Percentiles rank a stretch among this genome's conserved stretches.
These are phyloP conservation scores for Hyaloperonospora arabidopsidis DNA, from an alignment of 352 stramenopile species.

Conservation along the genomic window DNA sequence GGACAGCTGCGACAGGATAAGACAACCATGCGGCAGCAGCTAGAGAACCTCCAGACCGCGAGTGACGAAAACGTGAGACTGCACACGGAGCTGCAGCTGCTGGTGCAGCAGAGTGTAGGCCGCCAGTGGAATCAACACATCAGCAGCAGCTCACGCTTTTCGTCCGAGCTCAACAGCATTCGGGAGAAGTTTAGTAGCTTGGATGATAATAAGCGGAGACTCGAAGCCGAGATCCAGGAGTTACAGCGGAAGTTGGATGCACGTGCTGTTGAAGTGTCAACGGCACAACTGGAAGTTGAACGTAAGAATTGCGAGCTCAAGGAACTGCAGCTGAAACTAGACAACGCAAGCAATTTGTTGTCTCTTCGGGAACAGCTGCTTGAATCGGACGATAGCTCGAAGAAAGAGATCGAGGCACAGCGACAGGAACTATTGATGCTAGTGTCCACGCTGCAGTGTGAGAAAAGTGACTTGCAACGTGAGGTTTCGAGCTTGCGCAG, in stretches of 20 bases:
- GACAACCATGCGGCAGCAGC: constrained; percentile 11
- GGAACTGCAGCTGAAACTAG: constrained; percentile 46
- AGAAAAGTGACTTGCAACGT: constrained; percentile 31
- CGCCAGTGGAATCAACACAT: constrained; percentile 6
- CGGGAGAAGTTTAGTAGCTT: constrained; percentile 27
- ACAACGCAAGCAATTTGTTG: constrained; percentile 33
- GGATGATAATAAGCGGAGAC: constrained; percentile 25
- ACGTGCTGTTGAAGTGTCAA: constrained; percentile 14
- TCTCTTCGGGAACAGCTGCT: constrained; percentile 44
- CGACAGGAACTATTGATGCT: constrained; percentile 35
- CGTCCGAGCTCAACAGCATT: constrained; percentile 27
- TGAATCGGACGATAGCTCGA: constrained; percentile 34
- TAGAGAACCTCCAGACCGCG: constrained; percentile 36
- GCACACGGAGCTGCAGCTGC: constrained; percentile 27
- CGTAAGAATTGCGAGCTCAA: constrained; percentile 40
- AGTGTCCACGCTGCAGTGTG: constrained; percentile 35
- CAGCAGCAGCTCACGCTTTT: constrained; percentile 17
- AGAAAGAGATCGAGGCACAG: constrained; percentile 38
- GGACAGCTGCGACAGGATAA: constrained; percentile 30
- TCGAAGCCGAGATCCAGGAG: constrained; percentile 25
- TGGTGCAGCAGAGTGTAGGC: constrained; percentile 12
- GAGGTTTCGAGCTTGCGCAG: constrained; percentile 21
- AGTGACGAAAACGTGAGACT: constrained; percentile 39
- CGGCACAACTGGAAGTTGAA: constrained; percentile 32
- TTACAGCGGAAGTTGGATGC: constrained; percentile 35